Evolutionary conservation across 129 eudicot genomes (phyloP).

Genomic region (Dittrichia graveolens): DNA sequence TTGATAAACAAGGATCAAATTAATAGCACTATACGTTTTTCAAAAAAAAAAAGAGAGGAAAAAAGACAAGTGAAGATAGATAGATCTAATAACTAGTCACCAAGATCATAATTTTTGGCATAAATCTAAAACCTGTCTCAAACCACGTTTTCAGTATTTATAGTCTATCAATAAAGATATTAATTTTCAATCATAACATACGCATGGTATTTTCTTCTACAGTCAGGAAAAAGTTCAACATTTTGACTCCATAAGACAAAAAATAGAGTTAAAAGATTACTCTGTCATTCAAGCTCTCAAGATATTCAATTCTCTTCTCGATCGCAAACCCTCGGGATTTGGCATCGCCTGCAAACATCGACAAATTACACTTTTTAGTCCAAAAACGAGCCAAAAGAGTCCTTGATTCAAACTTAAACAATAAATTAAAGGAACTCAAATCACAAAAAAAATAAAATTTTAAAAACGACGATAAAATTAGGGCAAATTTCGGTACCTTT

Average conservation of each 20-base stretch:
- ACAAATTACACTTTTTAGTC: conserved; percentile 15
- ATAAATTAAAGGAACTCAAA: not conserved
- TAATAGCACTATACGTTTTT: conserved; percentile 10
- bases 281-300: conserved; percentile 81
- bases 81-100: conserved; percentile 5
- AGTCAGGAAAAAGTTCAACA: not conserved
- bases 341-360: conserved; percentile 56
- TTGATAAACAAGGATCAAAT: conserved; percentile 7
- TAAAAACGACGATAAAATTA: not conserved
- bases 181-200: not conserved
- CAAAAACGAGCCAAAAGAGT: not conserved
- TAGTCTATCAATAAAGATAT: not conserved
- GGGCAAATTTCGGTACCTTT: conserved; percentile 46
- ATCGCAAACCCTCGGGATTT: conserved; percentile 60
- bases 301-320: conserved; percentile 83
- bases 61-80: not conserved
- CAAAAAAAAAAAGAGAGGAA: not conserved
- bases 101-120: conserved; percentile 1
- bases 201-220: not conserved
- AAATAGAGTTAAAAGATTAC: conserved; percentile 36
- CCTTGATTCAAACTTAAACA: not conserved
- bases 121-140: conserved; percentile 1
- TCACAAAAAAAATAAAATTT: too few relatives aligned
- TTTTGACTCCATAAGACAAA: not conserved
- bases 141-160: not conserved